Base-by-base conservation (phyloP, 192 early-diverging fungal species). In the Radiomyces spectabilis region DNA sequence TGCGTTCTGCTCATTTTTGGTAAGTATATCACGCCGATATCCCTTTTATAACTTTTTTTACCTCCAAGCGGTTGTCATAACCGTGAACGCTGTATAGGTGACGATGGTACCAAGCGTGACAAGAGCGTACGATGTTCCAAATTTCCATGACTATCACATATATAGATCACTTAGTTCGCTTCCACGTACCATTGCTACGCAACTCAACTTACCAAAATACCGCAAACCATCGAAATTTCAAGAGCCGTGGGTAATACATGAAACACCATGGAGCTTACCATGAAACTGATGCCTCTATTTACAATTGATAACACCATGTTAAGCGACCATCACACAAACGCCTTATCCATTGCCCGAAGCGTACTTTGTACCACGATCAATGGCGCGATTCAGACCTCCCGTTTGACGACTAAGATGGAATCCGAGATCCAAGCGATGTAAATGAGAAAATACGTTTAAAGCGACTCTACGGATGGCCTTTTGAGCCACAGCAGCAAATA, bases 361-460 rank as follows among this genome's bases (percentile, higher is more conserved):
- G 53, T 69, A 81, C 79, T 75, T 76, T 76, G 79, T 92, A 53
- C 91, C 91, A 19, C 97, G 79, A 71, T 99, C 97, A 54, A 99
- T 94, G 22, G 97, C 94, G 5, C 97, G 80, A 33, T 90, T 93
- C 34, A 99, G 74, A 3, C 93, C 97, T 56, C 97, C 97, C 3
- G 97, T 99, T 71, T 99, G 93, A 32, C 95, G 79, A 16, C 82
- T 80, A 15, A 98, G 68, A 68, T 99, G 97, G 69, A 96, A 99
- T 24, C 75, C 79, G 49, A 95, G 76, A 51, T 99, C 95, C 40
- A 98, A 71, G 39, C 80, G 59, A 41, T 90, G 83, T 41, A 99
- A 65, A 59, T 99, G 97, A 57, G 81, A 78, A 77, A 95, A 99
- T 4, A 97, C 92, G 51, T 86, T 83, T 16, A 84, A 74, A 4